Conservation (phyloP, 2,329 filamentous ascomycete genomes). For the Aspergillus proliferans region DNA sequence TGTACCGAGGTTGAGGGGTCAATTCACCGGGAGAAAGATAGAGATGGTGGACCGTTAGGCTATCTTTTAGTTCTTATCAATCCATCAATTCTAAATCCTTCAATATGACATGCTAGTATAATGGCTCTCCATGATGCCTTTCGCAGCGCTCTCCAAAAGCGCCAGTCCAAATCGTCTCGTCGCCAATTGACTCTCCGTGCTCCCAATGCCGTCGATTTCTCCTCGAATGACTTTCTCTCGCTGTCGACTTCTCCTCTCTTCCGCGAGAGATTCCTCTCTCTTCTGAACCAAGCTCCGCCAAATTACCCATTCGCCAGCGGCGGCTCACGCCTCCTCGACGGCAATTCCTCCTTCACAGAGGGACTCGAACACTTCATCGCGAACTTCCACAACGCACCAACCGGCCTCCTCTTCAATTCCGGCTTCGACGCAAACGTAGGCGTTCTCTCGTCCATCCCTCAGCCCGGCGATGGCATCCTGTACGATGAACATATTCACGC, state of each 20-base stretch:
- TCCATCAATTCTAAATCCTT: no score
- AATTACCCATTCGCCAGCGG: constrained; percentile 47
- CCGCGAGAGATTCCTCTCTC: constrained; percentile 44
- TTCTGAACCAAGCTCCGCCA: constrained; percentile 35
- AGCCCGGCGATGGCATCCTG: constrained; percentile 57
- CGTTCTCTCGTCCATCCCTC: constrained; percentile 56
- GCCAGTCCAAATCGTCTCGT: constrained; percentile 40
- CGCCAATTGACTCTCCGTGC: constrained; percentile 44
- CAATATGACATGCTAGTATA: constrained; percentile 7
- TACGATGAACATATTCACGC: constrained; percentile 74
- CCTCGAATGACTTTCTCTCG: constrained; percentile 61
- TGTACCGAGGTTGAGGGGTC: not conserved
- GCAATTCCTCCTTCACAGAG: constrained; percentile 57
- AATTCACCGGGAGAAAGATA: no score
- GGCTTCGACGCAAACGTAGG: constrained; percentile 63
- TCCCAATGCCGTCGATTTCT: constrained; percentile 49
- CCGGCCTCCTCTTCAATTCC: constrained; percentile 57
- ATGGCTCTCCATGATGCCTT: constrained; percentile 22
- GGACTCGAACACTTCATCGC: constrained; percentile 55
- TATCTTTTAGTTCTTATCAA: not conserved
- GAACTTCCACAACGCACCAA: constrained; percentile 52
- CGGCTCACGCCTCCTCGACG: constrained; percentile 59
- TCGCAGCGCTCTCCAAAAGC: constrained; percentile 28
- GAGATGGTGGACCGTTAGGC: not conserved
- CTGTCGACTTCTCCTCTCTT: constrained; percentile 45